Base-by-base conservation (phyloP, 2,329 filamentous ascomycete species). In the Leptographium wingfieldii region DNA sequence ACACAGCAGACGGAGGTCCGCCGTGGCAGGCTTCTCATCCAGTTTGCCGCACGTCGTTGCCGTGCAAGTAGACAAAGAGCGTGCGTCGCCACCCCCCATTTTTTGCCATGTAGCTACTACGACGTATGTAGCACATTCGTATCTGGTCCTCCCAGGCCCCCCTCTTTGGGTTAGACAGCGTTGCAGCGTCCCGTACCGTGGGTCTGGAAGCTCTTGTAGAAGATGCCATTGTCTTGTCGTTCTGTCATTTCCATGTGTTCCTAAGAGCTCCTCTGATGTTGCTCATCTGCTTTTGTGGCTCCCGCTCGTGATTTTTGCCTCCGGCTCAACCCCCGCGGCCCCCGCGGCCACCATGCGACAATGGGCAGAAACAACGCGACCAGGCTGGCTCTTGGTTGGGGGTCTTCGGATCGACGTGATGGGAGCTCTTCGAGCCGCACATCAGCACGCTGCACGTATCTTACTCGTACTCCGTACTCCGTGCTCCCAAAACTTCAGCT, bases 181-280 rank as follows among this genome's bases (percentile, higher is more conserved):
- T 59, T 52, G 57, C 60, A 58, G 59, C 60, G 62, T 61, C 56
- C 62, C 62, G 62, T 62, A 61, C 62, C 62, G 62, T 54, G 59
- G 62, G 57, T 40, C 56, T 57, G 57, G 61, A 57, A 52, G 43
- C 29, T 25, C 27, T 25, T 10, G 6, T 9, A 14, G 16, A 35
- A 56, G 35, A 46, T 55, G 53, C 53, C 53, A 35, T 25, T 54
- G 31, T 31, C 49, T 35, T 33, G 11, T 43, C 40, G 33, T 35
- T n/a, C 43, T 46, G 43, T 46, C 43, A 46, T 19, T 46, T 46
- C 7, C 16, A n/a, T 46, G 16, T 46, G 43, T 46, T 46, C 16
- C 43, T 46, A n/a, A n/a, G 16, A n/a, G 43, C 22, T 46, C 16
- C 43, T 46, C 43, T 46, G 43, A 19, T 46, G 43, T 46, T 46